Percentiles rank a stretch among this genome's conserved stretches.
Conservation (phyloP, 495 filamentous ascomycete genomes). For the Trichoderma asperelloides region DNA sequence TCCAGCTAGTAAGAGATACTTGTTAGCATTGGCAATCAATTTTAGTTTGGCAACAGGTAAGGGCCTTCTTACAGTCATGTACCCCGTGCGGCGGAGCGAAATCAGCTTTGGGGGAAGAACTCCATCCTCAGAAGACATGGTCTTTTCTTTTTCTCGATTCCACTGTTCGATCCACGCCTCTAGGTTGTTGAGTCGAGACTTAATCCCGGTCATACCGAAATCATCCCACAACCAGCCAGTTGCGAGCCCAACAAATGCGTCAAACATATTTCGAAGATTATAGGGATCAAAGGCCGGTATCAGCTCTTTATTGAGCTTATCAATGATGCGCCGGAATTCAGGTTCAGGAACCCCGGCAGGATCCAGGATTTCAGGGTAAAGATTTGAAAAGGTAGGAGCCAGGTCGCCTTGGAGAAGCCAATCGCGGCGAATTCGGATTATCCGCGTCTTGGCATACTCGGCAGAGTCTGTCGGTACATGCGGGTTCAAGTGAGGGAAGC, state of each 20-base stretch:
- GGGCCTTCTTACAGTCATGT: constrained; percentile 63
- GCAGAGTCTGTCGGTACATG: constrained; percentile 72
- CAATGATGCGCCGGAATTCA: constrained; percentile 72
- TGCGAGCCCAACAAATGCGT: constrained; percentile 63
- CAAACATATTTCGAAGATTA: constrained; percentile 58
- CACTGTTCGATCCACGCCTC: constrained; percentile 74
- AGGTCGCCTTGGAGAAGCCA: constrained; percentile 86
- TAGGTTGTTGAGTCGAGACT: constrained; percentile 53
- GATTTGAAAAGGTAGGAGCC: constrained; percentile 85
- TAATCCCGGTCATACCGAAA: constrained; percentile 61
- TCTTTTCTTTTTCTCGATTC: constrained; percentile 57
- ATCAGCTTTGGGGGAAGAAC: constrained; percentile 58
- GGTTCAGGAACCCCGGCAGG: constrained; percentile 68
- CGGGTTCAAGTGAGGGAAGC: constrained; percentile 87
- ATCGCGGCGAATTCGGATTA: constrained; percentile 84
- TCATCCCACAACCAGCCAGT: constrained; percentile 96
- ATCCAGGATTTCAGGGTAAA: constrained; percentile 92
- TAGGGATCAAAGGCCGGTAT: constrained; percentile 67
- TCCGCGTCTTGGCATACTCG: constrained; percentile 66
- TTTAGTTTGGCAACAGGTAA: too few species aligned
- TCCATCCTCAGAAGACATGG: constrained; percentile 41
- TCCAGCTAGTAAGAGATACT: constrained; percentile 44
- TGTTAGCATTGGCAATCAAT: constrained; percentile 13
- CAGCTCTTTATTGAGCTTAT: constrained; percentile 65
- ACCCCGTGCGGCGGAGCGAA: constrained; percentile 70